Evolutionary conservation across 1,139 yeast species (phyloP).

Genomic region (Schwanniomyces etchellsii): DNA sequence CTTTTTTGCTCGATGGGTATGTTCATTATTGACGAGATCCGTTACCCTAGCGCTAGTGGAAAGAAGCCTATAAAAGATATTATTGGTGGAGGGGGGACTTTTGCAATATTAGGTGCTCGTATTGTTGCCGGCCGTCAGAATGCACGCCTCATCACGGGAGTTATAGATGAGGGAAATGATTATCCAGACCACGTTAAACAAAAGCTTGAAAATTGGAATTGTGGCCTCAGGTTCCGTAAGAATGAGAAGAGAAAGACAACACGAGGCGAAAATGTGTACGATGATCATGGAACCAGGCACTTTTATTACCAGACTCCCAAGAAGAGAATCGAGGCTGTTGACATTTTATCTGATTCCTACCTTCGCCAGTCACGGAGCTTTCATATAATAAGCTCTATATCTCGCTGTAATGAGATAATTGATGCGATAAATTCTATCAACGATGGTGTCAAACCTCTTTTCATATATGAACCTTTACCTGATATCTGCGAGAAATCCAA

Average conservation of each 20-base stretch:
- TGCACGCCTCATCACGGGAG: slow-evolving; percentile 49
- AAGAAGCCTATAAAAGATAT: slow-evolving; percentile 45
- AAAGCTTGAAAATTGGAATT: slow-evolving; percentile 53
- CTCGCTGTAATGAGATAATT: slow-evolving; percentile 47
- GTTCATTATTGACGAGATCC: slow-evolving; percentile 89
- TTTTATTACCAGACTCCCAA: slow-evolving; percentile 50
- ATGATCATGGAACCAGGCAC: slow-evolving; percentile 52
- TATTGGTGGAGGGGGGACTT: slow-evolving; percentile 90
- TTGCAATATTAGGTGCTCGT: slow-evolving; percentile 73
- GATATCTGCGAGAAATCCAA: slow-evolving; percentile 57
- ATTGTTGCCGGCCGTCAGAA: slow-evolving; percentile 35
- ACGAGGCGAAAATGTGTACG: slow-evolving; percentile 75
- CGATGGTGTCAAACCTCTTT: slow-evolving; percentile 28
- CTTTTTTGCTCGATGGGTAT: slow-evolving; percentile 57
- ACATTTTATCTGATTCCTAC: slow-evolving; percentile 37
- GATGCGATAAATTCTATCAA: slow-evolving; percentile 18
- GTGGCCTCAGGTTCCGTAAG: slow-evolving; percentile 52
- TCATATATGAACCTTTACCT: slow-evolving; percentile 87
- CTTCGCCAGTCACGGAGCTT: slow-evolving; percentile 41
- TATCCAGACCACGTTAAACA: slow-evolving; percentile 50
- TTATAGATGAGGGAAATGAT: slow-evolving; percentile 76
- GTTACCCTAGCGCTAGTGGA: slow-evolving; percentile 39
- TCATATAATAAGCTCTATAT: slow-evolving; percentile 75
- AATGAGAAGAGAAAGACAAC: slow-evolving; percentile 59
- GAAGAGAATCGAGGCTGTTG: slow-evolving; percentile 56